Base-by-base conservation (phyloP, 2,329 filamentous ascomycete species). In the Cladosporium austrohemisphaericum region DNA sequence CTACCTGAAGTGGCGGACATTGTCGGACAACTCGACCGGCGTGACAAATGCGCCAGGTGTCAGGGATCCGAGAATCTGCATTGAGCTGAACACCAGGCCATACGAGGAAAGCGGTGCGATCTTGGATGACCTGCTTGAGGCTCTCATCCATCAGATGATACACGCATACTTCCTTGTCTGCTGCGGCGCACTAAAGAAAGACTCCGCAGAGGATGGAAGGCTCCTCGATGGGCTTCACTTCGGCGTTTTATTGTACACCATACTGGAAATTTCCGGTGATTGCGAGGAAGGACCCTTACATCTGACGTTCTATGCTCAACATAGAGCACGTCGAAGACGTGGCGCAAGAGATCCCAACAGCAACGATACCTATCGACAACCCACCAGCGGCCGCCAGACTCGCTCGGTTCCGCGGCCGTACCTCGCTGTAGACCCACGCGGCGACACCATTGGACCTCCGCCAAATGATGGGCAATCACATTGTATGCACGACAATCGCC, bases 101-200 rank as follows among this genome's bases (percentile, higher is more conserved):
- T 64, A 62, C 32, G 53, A 60, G 18, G 55, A 65, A 16, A 50
- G 57, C 10, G 56, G 60, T 10, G 62, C 56, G 3, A 56, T 54
- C 16, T 57, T 66, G 4, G 60, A 65, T 38, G 60, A 68, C 9
- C 57, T 70, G 20, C 52, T 72, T 11, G 68, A 66, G 13, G 60
- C 55, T 5, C 54, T 72, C 32, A 65, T 73, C 5, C 71, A 73
- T 49, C 71, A 73, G 36, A 73, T 73, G 70, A 71, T 72, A 28
- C 70, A 73, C 41, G 70, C 69, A 11, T 73, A 67, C 56, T 70
- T 72, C 49, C 60, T 72, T 3, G 60, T 71, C n/a, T 65, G 66
- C 43, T 73, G 70, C 41, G 68, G 68, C 7, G 61, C 63, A 2
- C 62, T 67, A 47, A 55, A 60, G 11, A 62, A 63, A 25, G 59